Conservation (phyloP, 345 rosid species). For the Psidium friedrichsthalianum region DNA sequence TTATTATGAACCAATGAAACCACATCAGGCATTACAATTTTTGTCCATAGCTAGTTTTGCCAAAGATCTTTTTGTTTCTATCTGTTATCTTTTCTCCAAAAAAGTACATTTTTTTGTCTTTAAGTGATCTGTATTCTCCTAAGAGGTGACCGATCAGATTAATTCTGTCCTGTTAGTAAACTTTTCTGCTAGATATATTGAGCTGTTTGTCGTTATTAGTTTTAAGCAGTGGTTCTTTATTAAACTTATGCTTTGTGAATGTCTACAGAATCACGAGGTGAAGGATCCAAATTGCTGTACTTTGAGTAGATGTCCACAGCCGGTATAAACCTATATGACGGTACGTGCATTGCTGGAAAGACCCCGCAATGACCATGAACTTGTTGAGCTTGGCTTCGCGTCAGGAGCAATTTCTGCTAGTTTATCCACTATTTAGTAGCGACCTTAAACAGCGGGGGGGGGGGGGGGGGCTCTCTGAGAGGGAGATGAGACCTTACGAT, state of each 20-base stretch:
- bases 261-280: background rate
- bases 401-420: slow-evolving; percentile 96
- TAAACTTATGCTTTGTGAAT: background rate
- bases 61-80: background rate
- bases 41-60: background rate
- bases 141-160: background rate
- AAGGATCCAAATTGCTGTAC: slow-evolving; percentile 20
- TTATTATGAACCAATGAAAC: background rate
- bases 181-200: background rate
- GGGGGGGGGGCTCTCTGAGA: too few relatives aligned
- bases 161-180: background rate
- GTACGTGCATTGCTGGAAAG: slow-evolving; percentile 86
- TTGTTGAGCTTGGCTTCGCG: slow-evolving; percentile 79
- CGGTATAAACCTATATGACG: slow-evolving; percentile 71
- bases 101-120: background rate
- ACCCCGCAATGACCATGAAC: slow-evolving; percentile 78
- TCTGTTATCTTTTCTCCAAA: background rate
- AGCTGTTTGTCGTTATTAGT: background rate
- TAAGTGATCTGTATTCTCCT: background rate
- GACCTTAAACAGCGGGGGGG: slow-evolving; percentile 69
- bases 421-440: slow-evolving; percentile 81
- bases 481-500: slow-evolving; percentile 66
- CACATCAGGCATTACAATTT: background rate
- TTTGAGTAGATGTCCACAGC: slow-evolving; percentile 89
- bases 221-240: background rate